Evolutionary conservation across 1,139 yeast species (phyloP).

Genomic region (Yamadazyma aaseri): DNA sequence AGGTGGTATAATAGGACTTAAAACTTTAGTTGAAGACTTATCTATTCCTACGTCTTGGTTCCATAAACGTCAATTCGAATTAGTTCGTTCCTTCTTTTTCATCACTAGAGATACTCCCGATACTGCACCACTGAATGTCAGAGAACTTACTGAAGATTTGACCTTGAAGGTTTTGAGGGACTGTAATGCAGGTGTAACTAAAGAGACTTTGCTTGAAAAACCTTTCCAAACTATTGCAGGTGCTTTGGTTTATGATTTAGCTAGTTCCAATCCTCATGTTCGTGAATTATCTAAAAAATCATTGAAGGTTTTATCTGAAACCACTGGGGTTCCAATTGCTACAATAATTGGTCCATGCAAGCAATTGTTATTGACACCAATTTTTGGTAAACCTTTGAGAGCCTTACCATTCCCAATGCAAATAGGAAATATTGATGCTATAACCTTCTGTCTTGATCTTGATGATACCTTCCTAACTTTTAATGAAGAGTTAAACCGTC

Average conservation of each 20-base stretch:
- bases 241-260: slow-evolving; percentile 85
- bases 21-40: slow-evolving; percentile 67
- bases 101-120: slow-evolving; percentile 88
- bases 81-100: slow-evolving; percentile 83
- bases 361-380: slow-evolving; percentile 80
- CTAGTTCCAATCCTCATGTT: slow-evolving; percentile 82
- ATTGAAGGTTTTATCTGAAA: slow-evolving; percentile 63
- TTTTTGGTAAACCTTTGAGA: slow-evolving; percentile 92
- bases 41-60: slow-evolving; percentile 73
- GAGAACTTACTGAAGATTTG: slow-evolving; percentile 66
- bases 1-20: slow-evolving; percentile 86
- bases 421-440: slow-evolving; percentile 96
- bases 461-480: slow-evolving; percentile 81
- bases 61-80: slow-evolving; percentile 74
- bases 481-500: slow-evolving; percentile 82
- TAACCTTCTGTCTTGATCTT: slow-evolving; percentile 80
- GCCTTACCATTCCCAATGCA: slow-evolving; percentile 99
- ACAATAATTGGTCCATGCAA: slow-evolving; percentile 81
- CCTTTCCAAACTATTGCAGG: slow-evolving; percentile 85
- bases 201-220: slow-evolving; percentile 61
- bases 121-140: slow-evolving; percentile 81
- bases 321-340: slow-evolving; percentile 67
- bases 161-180: slow-evolving; percentile 62
- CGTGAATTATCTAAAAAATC: slow-evolving; percentile 80
- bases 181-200: slow-evolving; percentile 60